Conservation (phyloP, 495 filamentous ascomycete species). For the Gamarada debralockiae region DNA sequence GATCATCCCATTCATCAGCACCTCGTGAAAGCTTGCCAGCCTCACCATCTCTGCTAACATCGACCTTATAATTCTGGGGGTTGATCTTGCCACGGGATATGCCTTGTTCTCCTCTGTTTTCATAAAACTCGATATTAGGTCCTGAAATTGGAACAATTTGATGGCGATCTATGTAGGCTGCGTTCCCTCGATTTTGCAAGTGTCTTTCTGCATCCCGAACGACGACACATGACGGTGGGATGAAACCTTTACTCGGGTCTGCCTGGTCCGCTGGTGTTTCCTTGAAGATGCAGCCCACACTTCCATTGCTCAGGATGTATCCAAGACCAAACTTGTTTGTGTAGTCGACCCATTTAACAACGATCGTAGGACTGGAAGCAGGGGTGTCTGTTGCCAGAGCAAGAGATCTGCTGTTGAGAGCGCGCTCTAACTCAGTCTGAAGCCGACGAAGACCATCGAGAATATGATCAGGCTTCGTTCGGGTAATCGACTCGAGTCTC, state of each 20-base stretch:
- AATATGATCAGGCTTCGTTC: slow-evolving; percentile 47
- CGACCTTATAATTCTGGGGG: slow-evolving; percentile 55
- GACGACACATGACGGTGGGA: slow-evolving; percentile 63
- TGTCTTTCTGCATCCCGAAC: slow-evolving; percentile 62
- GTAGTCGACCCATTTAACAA: slow-evolving; percentile 94
- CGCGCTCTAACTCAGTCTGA: slow-evolving; percentile 50
- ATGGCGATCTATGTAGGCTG: slow-evolving; percentile 53
- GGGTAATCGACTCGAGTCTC: slow-evolving; percentile 40
- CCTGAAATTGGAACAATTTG: slow-evolving; percentile 61
- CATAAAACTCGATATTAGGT: slow-evolving; percentile 71
- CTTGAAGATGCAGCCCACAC: slow-evolving; percentile 76
- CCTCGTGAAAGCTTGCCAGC: slow-evolving; percentile 48
- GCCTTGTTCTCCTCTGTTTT: slow-evolving; percentile 64
- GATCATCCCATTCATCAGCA: slow-evolving; percentile 57
- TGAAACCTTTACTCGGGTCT: slow-evolving; percentile 28
- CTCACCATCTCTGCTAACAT: slow-evolving; percentile 45
- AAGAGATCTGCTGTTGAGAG: slow-evolving; percentile 51
- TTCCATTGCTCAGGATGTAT: slow-evolving; percentile 81
- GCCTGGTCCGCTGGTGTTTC: slow-evolving; percentile 47
- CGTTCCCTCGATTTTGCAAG: slow-evolving; percentile 50
- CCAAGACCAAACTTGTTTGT: slow-evolving; percentile 86
- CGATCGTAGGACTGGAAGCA: slow-evolving; percentile 44
- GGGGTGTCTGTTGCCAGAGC: slow-evolving; percentile 39
- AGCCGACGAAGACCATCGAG: slow-evolving; percentile 44
- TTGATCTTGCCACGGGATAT: slow-evolving; percentile 59